Evolutionary conservation across 2,329 filamentous ascomycete species (phyloP).

Genomic region (Monilinia vaccinii-corymbosi): DNA sequence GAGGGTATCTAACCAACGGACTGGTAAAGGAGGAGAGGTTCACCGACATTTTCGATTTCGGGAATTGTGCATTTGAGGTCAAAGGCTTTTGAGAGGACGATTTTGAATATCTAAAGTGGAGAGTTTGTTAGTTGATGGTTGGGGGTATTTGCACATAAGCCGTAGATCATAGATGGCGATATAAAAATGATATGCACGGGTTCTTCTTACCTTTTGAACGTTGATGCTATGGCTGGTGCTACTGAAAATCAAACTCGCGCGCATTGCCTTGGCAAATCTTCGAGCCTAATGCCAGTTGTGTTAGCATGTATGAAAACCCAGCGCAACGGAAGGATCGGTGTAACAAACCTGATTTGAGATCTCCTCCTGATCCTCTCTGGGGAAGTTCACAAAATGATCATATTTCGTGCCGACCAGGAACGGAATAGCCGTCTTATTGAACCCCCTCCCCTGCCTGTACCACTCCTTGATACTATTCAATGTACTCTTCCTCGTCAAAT

Average conservation of each 20-base stretch:
- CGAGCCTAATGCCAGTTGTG: constrained; percentile 55
- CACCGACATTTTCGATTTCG: constrained; percentile 96
- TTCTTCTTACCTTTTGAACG: constrained; percentile 78
- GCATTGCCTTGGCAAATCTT: constrained; percentile 96
- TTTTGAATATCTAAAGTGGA: constrained; percentile 86
- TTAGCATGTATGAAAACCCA: constrained; percentile 1
- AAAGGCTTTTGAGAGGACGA: constrained; percentile 96
- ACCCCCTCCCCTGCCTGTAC: constrained; percentile 94
- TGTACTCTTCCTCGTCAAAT: constrained; percentile 94
- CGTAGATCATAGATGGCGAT: background rate
- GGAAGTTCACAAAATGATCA: constrained; percentile 98
- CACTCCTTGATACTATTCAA: constrained; percentile 99
- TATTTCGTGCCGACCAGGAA: constrained; percentile 97
- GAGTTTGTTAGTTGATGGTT: constrained; percentile 6
- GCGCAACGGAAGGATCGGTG: background rate
- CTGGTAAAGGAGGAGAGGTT: constrained; percentile 88
- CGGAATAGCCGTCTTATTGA: constrained; percentile 99
- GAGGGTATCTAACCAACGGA: constrained; percentile 32
- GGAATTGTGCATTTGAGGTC: constrained; percentile 98
- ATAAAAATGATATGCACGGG: background rate
- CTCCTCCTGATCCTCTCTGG: constrained; percentile 93
- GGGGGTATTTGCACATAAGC: background rate
- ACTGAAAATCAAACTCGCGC: constrained; percentile 93
- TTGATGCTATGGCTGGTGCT: constrained; percentile 99
- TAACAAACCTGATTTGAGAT: constrained; percentile 79